Percentiles rank a stretch among this genome's conserved stretches.
Evolutionary conservation across 2,329 filamentous ascomycete species (phyloP).

Genomic region (Cucurbitaria berberidis): DNA sequence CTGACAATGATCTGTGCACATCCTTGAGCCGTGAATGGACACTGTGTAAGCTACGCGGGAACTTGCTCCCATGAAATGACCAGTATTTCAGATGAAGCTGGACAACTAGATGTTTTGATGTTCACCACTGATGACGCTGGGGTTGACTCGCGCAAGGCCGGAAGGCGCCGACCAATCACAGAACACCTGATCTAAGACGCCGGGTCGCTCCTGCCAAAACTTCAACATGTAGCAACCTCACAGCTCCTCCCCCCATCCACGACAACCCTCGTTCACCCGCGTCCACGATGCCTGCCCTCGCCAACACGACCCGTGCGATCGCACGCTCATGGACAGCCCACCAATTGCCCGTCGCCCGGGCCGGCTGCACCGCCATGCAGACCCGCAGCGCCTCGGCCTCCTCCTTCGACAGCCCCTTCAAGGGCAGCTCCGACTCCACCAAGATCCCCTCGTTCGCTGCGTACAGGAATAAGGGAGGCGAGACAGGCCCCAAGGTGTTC

Average conservation of each 20-base stretch:
- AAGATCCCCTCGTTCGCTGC: constrained; percentile 89
- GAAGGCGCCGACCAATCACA: constrained; percentile 26
- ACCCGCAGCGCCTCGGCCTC: constrained; percentile 53
- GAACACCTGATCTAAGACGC: constrained; percentile 5
- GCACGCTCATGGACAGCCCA: constrained; percentile 56
- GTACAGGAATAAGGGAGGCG: constrained; percentile 75
- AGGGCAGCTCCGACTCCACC: constrained; percentile 57
- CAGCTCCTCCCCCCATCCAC: constrained; percentile 26
- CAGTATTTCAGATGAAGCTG: neutral
- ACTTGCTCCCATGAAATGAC: too few species aligned
- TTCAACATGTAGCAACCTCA: constrained; percentile 20
- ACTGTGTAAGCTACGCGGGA: too few species aligned
- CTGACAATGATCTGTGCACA: neutral
- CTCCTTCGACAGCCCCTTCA: constrained; percentile 63
- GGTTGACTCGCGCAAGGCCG: neutral
- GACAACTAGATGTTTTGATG: neutral
- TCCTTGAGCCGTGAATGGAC: too few species aligned
- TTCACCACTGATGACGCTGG: constrained; percentile 9
- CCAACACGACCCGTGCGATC: constrained; percentile 54
- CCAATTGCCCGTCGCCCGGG: constrained; percentile 55
- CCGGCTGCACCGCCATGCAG: constrained; percentile 53
- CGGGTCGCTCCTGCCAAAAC: constrained; percentile 23
- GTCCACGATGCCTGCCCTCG: constrained; percentile 58
- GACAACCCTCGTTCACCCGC: constrained; percentile 35
- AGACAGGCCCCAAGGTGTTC: constrained; percentile 82